Base-by-base conservation (phyloP, 2,329 filamentous ascomycete species). In the Cladophialophora psammophila region DNA sequence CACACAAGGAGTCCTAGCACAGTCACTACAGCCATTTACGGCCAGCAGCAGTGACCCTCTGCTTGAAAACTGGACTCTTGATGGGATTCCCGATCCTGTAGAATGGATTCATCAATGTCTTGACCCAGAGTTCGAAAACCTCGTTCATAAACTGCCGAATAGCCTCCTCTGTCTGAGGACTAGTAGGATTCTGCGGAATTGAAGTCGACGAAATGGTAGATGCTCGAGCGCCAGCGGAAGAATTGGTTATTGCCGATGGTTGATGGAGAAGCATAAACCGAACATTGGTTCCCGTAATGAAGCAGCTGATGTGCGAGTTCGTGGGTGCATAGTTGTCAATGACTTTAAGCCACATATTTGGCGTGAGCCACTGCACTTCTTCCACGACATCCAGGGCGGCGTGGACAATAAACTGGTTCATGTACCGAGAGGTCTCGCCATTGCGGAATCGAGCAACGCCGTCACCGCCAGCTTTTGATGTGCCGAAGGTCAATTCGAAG, bases 351-450 rank as follows among this genome's bases (percentile, higher is more conserved):
- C 98, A 96, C 93, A 96, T 91, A 73, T 92, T 90, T 4, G 91
- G 91, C 69, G 85, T 92, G 6, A 88, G 90, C 94, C 95, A 99
- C 81, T 98, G 95, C 35, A 94, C 89, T 80, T 99, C 95, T 81
- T 99, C 95, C 60, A 97, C 91, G 54, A 98, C 92, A 79, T 99
- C 95, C 65, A 99, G 84, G 72, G 92, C 92, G 73, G 92, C 94
- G 82, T 99, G 94, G 36, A 97, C 89, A 77, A 98, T 93, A 83
- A 99, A 98, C 80, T 97, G 95, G 82, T 97, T 97, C 85, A 97
- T 91, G 79, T 96, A 92, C 70, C 92, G 89, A 63, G 94, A 91
- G 75, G 96, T 90, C 72, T 96, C 92, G 66, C 71, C 71, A 58
- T 73, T 73, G 76, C 92, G 91, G 68, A 97, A 98, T 76, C 92